Evolutionary conservation across 306 rosid genomes (phyloP), one percentile per base, ranked within the genome.

Genomic region (Senna siamea): DNA sequence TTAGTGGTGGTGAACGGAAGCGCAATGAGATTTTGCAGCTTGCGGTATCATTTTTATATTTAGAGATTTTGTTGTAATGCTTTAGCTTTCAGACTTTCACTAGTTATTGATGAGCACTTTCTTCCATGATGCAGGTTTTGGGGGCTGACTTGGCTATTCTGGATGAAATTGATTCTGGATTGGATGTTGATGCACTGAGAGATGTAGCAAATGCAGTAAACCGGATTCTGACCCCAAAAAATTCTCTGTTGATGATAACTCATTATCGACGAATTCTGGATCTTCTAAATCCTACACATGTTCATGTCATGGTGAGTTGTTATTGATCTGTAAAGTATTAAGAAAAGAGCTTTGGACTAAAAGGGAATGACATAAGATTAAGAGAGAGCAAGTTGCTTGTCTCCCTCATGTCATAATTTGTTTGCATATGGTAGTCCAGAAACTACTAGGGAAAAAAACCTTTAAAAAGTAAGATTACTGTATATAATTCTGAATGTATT

Each of bases 81-180:
- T 22, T n/a, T 30, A 26, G 7, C 44, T 52, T 57, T 10, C 35
- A 19, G 26, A 30, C 54, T 28, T 44, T 64, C 18, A 65, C 43
- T 71, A 13, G 50, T 37, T 37, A 38, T 35, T 38, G 9, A 35
- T 28, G 6, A 15, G 9, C 37, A 2, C 17, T 62, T 18, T 34
- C 41, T 52, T 44, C 44, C 37, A 7, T 43, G 63, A 72, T 72
- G 56, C 86, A 89, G 95, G 97, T 94, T 83, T 78, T 94, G 87
- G 98, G 97, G 76, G 98, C 98, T 58, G 98, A 94, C 47, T 80
- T 94, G 91, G 88, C 93, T 47, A 85, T 94, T 71, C 75, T 94
- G 76, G 98, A 94, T 63, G 98, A 94, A 83, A 88, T 94, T 82
- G 98, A 94, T 83, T 94, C 98, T 60, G 98, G 98, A 48, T 85